These are phyloP conservation scores for Clonostachys rosea DNA, from an alignment of 2,329 filamentous ascomycete species.

Conservation along the genomic window DNA sequence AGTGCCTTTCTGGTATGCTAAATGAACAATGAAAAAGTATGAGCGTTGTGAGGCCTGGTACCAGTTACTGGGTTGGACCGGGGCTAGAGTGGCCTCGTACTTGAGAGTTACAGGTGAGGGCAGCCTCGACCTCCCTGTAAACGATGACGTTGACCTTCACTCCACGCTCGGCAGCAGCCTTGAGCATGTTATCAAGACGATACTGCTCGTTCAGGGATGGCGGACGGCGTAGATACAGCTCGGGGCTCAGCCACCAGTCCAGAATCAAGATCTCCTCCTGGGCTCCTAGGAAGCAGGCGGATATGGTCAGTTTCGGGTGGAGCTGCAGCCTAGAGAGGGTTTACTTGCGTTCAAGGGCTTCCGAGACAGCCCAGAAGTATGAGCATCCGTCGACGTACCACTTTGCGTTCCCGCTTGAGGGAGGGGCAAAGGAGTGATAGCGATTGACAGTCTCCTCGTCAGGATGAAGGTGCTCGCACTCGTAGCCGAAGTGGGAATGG, in stretches of 20 bases:
- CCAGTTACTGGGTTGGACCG: not conserved
- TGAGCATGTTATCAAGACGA: constrained; percentile 76
- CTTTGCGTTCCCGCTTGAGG: constrained; percentile 70
- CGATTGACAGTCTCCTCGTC: constrained; percentile 43
- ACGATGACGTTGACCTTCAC: constrained; percentile 84
- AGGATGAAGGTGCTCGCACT: constrained; percentile 33
- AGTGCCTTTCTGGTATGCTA: constrained; percentile 76
- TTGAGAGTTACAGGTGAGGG: constrained; percentile 56
- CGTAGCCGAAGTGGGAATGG: constrained; percentile 33
- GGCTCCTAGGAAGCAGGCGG: constrained; percentile 42
- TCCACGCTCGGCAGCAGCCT: constrained; percentile 76
- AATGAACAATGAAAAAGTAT: constrained; percentile 11
- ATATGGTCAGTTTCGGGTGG: not conserved
- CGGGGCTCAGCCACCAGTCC: constrained; percentile 87
- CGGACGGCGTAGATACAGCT: constrained; percentile 80
- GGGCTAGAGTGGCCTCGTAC: constrained; percentile 24
- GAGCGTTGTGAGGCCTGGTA: constrained; percentile 1
- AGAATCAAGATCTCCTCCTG: constrained; percentile 78
- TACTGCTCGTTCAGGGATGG: constrained; percentile 79
- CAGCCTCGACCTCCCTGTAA: constrained; percentile 86
- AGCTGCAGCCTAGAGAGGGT: not conserved
- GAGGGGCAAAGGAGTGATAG: constrained; percentile 67
- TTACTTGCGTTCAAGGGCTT: constrained; percentile 62
- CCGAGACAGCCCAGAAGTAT: constrained; percentile 81
- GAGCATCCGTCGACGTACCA: constrained; percentile 84